Evolutionary conservation across 208 protist species (phyloP), one percentile per base, ranked within the genome.

Genomic region (Leishmania tarentolae): DNA sequence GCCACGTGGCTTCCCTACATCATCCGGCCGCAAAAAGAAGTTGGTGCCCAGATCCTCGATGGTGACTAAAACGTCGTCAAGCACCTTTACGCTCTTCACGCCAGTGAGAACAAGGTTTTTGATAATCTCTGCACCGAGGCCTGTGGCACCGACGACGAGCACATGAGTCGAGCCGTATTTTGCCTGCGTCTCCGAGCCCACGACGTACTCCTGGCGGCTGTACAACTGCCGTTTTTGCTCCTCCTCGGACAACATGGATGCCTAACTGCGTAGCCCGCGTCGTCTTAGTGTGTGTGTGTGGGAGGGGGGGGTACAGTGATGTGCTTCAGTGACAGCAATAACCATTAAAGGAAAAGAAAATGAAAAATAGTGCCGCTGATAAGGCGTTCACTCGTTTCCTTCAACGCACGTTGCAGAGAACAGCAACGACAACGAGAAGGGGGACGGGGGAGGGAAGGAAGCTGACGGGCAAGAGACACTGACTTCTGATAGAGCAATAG

Each of bases 151-250:
- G 59, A 97, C 90, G 46, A 99, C 90, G 61, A 99, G 87, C 8
- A 98, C 93, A 70, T 89, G 80, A 1, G 94, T 95, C n/a, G 65
- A 76, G 74, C 91, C 88, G 83, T 98, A 96, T 84, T 93, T 96
- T 19, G 87, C 87, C 85, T 97, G 94, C 69, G 97, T 91, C 78
- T 98, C 97, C 28, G 89, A 86, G 21, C 97, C 97, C 0, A 98
- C 90, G 37, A 95, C 95, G 76, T 98, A 98, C 85, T 96, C 90
- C 85, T 98, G 97, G 57, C 97, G 92, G 88, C 90, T 97, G 87
- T 98, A 98, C 75, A 98, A 84, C 94, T 97, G 94, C 63, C 90
- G 69, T 78, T 93, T 94, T 71, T 88, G 79, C 40, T 91, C 91
- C 7, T 97, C 89, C 19, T 86, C 83, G 70, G 87, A 87, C 24